These are phyloP conservation scores for Boletus tomentosulus DNA, from an alignment of 768 basidiomycete genomes.

Conservation along the genomic window DNA sequence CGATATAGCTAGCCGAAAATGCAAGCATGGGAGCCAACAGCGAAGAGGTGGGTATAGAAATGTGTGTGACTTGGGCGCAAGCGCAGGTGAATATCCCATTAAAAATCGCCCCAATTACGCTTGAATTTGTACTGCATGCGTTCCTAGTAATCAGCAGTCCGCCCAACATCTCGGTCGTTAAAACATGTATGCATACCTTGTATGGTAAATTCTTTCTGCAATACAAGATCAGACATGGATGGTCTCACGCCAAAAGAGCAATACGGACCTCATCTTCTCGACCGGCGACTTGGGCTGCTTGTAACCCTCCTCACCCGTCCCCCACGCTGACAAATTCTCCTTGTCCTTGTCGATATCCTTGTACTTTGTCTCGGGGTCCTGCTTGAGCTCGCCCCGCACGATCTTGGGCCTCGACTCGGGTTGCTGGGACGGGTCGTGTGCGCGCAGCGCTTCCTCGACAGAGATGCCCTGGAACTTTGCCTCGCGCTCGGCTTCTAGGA, in stretches of 20 bases:
- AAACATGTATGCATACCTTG: constrained; percentile 54
- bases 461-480: constrained; percentile 79
- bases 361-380: constrained; percentile 63
- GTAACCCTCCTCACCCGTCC: constrained; percentile 66
- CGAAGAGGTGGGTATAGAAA: constrained; percentile 22
- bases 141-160: constrained; percentile 44
- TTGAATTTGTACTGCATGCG: constrained; percentile 88
- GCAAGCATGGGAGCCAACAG: constrained; percentile 1
- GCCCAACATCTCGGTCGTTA: constrained; percentile 14
- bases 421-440: constrained; percentile 42
- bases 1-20: constrained; percentile 1
- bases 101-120: constrained; percentile 86
- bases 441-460: constrained; percentile 61
- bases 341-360: constrained; percentile 51
- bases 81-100: constrained; percentile 16
- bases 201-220: constrained; percentile 76
- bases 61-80: constrained; percentile 14
- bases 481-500: constrained; percentile 76
- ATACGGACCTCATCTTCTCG: constrained; percentile 68
- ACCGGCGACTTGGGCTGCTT: constrained; percentile 64
- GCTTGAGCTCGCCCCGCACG: constrained; percentile 55
- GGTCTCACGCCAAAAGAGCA: background rate
- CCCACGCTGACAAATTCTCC: constrained; percentile 62
- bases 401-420: constrained; percentile 44
- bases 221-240: background rate